A percentile compares a stretch with the other conserved stretches of the same genome.
These are phyloP conservation scores for Choanephora cucurbitarum DNA, from an alignment of 371 early-diverging fungal species.

Conservation along the genomic window DNA sequence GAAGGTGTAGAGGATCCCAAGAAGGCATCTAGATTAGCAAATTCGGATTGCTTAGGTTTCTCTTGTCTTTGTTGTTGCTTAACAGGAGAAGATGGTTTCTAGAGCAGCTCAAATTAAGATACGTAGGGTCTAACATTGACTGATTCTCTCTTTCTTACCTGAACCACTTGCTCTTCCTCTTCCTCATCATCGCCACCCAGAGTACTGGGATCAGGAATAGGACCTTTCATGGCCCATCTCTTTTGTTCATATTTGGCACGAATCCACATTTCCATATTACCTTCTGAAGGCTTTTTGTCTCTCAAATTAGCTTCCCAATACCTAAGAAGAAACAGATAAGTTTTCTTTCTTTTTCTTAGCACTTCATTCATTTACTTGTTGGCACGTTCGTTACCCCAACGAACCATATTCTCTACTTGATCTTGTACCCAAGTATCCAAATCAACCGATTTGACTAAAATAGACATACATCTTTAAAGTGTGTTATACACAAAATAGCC, in stretches of 20 bases:
- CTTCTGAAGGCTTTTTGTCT: conserved; percentile 51
- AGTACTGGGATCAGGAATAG: conserved; percentile 75
- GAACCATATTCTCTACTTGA: conserved; percentile 80
- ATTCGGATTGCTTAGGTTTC: conserved; percentile 34
- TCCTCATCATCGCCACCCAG: conserved; percentile 53
- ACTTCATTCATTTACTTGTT: conserved; percentile 51
- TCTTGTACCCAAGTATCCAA: conserved; percentile 88
- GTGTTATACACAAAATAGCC: too few species aligned
- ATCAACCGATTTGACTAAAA: conserved; percentile 79
- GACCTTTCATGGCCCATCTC: conserved; percentile 71
- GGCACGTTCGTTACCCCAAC: conserved; percentile 85
- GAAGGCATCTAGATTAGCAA: conserved; percentile 46
- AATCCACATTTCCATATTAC: conserved; percentile 82
- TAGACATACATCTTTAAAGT: not conserved
- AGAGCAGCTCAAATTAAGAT: too few species aligned
- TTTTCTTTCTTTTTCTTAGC: not conserved
- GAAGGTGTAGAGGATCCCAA: conserved; percentile 36
- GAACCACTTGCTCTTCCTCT: conserved; percentile 27
- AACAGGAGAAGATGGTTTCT: not conserved
- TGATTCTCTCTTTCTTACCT: conserved; percentile 7
- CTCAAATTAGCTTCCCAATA: conserved; percentile 69
- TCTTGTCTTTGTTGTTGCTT: conserved; percentile 17
- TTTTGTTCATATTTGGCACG: conserved; percentile 85
- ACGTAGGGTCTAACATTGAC: too few species aligned
- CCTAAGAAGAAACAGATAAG: conserved; percentile 19